phyloP scores from a whole-genome alignment of 306 rosid species.

The Macrotyloma uniflorum region DNA sequence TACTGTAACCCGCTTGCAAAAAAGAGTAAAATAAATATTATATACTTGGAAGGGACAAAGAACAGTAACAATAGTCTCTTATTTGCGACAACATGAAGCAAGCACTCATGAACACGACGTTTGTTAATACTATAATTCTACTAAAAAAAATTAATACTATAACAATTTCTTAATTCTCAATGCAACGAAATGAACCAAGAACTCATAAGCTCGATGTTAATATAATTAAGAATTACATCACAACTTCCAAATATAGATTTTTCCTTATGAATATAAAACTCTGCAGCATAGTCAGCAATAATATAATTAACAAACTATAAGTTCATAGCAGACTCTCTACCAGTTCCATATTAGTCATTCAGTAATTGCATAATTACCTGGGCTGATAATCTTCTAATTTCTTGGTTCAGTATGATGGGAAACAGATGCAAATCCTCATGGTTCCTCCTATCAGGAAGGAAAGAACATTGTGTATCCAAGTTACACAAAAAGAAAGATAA shows the following conservation, averaged over 20 bases:
- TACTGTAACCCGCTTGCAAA: too few relatives aligned
- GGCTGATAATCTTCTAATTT: slow-evolving; percentile 78
- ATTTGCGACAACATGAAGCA: too few relatives aligned
- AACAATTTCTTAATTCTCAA: background rate
- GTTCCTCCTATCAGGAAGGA: slow-evolving; percentile 69
- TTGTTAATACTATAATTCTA: too few relatives aligned
- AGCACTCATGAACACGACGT: too few relatives aligned
- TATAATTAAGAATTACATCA: background rate
- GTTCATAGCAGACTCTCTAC: background rate
- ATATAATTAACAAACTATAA: background rate
- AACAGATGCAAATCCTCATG: slow-evolving; percentile 87
- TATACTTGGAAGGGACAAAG: too few relatives aligned
- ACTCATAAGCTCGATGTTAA: background rate
- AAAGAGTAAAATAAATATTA: too few relatives aligned
- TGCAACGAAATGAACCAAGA: background rate
- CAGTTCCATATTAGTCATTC: background rate
- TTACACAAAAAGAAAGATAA: slow-evolving; percentile 17
- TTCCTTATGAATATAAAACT: background rate
- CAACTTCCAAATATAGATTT: background rate
- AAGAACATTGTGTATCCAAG: background rate
- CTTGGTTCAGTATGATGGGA: slow-evolving; percentile 79
- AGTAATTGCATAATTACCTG: slow-evolving; percentile 60
- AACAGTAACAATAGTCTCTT: too few relatives aligned
- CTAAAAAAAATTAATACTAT: background rate
- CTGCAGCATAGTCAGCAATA: background rate